Conservation (phyloP, 306 rosid species). For the Senna tora region DNA sequence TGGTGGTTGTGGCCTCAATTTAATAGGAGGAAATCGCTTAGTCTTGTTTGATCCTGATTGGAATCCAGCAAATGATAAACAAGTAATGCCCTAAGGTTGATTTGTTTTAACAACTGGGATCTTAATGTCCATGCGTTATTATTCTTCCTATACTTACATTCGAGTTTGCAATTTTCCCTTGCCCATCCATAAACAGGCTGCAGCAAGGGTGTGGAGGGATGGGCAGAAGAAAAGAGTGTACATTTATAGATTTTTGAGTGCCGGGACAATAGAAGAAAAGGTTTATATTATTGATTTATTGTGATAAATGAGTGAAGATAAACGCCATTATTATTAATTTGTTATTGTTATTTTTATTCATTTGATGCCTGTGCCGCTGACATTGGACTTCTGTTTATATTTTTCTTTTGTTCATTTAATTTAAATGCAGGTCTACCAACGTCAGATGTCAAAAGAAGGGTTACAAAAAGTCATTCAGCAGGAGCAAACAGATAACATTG, state of each 20-base stretch:
- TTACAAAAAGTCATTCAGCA: conserved; percentile 94
- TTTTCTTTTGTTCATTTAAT: conserved; percentile 4
- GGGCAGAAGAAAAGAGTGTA: conserved; percentile 98
- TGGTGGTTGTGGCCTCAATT: conserved; percentile 99
- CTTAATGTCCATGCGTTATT: conserved; percentile 16
- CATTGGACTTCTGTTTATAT: conserved; percentile 28
- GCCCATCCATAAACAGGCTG: conserved; percentile 67
- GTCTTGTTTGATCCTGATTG: conserved; percentile 97
- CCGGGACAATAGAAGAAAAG: conserved; percentile 98
- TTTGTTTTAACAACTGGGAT: conserved; percentile 27
- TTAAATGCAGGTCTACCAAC: conserved; percentile 81
- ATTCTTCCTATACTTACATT: conserved; percentile 10
- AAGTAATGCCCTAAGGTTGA: conserved; percentile 51
- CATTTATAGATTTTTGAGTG: conserved; percentile 86
- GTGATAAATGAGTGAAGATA: conserved; percentile 33
- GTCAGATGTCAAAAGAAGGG: conserved; percentile 99
- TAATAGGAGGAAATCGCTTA: conserved; percentile 96
- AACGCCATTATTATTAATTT: background rate
- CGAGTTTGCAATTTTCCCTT: conserved; percentile 35
- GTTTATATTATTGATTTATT: conserved; percentile 56
- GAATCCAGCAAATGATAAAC: conserved; percentile 99
- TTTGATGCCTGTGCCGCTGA: conserved; percentile 25
- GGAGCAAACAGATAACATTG: conserved; percentile 64
- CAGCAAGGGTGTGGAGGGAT: conserved; percentile 99
- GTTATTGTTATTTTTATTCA: conserved; percentile 28